A percentile compares a stretch with the other conserved stretches of the same genome.
phyloP scores from a whole-genome alignment of 164 flowering plant genomes.

The Macadamia tetraphylla region DNA sequence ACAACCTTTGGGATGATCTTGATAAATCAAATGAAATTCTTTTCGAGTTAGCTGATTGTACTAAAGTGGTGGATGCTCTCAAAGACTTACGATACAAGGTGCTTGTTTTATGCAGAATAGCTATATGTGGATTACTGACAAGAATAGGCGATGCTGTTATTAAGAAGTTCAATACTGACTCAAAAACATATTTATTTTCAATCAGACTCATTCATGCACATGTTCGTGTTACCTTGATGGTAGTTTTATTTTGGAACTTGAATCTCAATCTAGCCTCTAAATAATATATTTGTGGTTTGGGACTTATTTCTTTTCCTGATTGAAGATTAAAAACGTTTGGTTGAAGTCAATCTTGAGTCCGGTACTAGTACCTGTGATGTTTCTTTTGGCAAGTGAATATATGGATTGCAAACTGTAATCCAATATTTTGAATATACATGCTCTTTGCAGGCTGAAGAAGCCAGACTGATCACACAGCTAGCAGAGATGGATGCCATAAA shows the following conservation, averaged over 20 bases:
- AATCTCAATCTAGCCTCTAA: not conserved
- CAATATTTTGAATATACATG: not conserved
- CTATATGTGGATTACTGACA: slow-evolving; percentile 7
- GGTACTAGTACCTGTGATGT: not conserved
- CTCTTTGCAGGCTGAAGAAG: slow-evolving; percentile 75
- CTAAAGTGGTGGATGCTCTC: slow-evolving; percentile 64
- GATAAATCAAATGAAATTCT: slow-evolving; percentile 64
- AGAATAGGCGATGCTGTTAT: not conserved
- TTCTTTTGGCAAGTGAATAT: not conserved
- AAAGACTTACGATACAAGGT: slow-evolving; percentile 79
- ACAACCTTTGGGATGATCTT: slow-evolving; percentile 74
- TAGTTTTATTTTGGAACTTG: not conserved
- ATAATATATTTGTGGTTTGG: no score
- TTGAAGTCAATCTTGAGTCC: not conserved
- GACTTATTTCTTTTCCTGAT: no score
- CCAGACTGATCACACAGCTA: slow-evolving; percentile 67
- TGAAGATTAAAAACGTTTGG: not conserved
- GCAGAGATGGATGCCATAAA: slow-evolving; percentile 67
- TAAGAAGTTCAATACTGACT: not conserved
- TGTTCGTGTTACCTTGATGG: not conserved
- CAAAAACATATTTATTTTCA: no score
- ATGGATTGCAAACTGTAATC: not conserved
- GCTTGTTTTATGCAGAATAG: slow-evolving; percentile 10
- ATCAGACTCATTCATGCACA: not conserved
- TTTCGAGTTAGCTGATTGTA: slow-evolving; percentile 52